Evolutionary conservation across 1,284 basidiomycete species (phyloP).

Genomic region (Ceratobasidium papillatum): DNA sequence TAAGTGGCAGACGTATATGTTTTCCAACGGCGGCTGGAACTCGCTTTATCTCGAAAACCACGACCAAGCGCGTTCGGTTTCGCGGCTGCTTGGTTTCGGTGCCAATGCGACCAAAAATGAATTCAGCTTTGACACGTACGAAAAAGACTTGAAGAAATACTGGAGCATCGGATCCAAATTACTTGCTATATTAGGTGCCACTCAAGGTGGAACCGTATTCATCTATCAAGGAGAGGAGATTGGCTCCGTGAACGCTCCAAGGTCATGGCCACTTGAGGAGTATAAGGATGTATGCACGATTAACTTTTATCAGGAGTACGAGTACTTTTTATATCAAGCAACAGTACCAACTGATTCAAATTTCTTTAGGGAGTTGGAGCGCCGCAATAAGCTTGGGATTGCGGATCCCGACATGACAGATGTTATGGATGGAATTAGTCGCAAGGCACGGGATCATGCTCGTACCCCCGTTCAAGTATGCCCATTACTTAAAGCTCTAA

Average conservation of each 20-base stretch:
- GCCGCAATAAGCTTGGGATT: slow-evolving; percentile 55
- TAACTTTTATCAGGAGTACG: slow-evolving; percentile 61
- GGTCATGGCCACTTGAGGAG: slow-evolving; percentile 72
- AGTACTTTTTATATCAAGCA: slow-evolving; percentile 21
- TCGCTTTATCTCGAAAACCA: slow-evolving; percentile 74
- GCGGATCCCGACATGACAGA: slow-evolving; percentile 64
- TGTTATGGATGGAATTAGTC: slow-evolving; percentile 63
- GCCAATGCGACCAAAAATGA: slow-evolving; percentile 58
- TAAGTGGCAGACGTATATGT: slow-evolving; percentile 68
- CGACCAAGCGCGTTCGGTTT: slow-evolving; percentile 69
- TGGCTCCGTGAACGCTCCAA: slow-evolving; percentile 73
- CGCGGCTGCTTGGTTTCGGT: slow-evolving; percentile 61
- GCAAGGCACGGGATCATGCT: slow-evolving; percentile 75
- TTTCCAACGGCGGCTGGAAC: slow-evolving; percentile 71
- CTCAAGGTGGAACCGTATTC: slow-evolving; percentile 72
- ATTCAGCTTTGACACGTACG: slow-evolving; percentile 14
- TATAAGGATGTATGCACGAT: slow-evolving; percentile 71
- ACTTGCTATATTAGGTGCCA: slow-evolving; percentile 67
- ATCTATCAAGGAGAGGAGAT: slow-evolving; percentile 81
- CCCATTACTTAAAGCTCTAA: neutral
- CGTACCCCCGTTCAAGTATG: slow-evolving; percentile 70
- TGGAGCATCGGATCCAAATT: slow-evolving; percentile 68
- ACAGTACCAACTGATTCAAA: neutral
- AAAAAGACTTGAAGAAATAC: slow-evolving; percentile 52
- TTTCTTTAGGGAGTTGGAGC: slow-evolving; percentile 47